These are phyloP conservation scores for Hirsutella rhossiliensis DNA, from an alignment of 2,329 filamentous ascomycete genomes.

Conservation along the genomic window DNA sequence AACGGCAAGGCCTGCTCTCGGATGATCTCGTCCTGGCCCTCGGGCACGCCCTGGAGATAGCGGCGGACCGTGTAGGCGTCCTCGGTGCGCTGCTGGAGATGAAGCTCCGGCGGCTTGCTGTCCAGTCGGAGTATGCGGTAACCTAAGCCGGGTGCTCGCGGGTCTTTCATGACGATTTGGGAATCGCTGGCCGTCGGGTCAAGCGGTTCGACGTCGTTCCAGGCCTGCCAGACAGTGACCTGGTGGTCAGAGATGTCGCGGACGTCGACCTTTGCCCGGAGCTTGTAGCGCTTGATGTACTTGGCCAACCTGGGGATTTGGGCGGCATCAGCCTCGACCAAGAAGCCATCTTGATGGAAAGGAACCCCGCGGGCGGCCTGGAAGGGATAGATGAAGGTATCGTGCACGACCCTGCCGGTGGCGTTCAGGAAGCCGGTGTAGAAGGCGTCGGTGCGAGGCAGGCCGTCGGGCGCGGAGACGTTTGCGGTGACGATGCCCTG, in stretches of 20 bases:
- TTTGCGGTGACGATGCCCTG: slow-evolving; percentile 73
- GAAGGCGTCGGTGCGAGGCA: slow-evolving; percentile 37
- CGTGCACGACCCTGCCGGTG: slow-evolving; percentile 71
- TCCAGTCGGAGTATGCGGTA: slow-evolving; percentile 29
- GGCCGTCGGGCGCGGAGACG: slow-evolving; percentile 23
- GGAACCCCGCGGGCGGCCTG: slow-evolving; percentile 14
- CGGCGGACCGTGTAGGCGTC: slow-evolving; percentile 62
- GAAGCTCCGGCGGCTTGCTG: slow-evolving; percentile 20
- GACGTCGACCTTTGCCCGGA: slow-evolving; percentile 67
- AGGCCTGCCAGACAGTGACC: slow-evolving; percentile 59
- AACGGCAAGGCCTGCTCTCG: slow-evolving; percentile 64
- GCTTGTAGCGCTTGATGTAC: slow-evolving; percentile 75
- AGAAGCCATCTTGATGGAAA: slow-evolving; percentile 28
- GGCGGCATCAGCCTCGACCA: slow-evolving; percentile 71
- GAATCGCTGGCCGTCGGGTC: background rate
- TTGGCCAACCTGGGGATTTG: slow-evolving; percentile 51
- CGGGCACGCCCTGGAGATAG: slow-evolving; percentile 69
- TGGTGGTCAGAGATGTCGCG: slow-evolving; percentile 54
- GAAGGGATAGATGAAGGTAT: slow-evolving; percentile 78
- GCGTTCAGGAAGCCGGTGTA: slow-evolving; percentile 84
- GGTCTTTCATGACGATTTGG: slow-evolving; percentile 33
- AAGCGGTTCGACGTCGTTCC: slow-evolving; percentile 41
- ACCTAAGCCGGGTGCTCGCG: slow-evolving; percentile 43
- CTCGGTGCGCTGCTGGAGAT: slow-evolving; percentile 35
- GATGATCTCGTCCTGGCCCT: slow-evolving; percentile 71